These are phyloP conservation scores for Scortechinia acanthostroma DNA, from an alignment of 2,329 filamentous ascomycete genomes.

Conservation along the genomic window DNA sequence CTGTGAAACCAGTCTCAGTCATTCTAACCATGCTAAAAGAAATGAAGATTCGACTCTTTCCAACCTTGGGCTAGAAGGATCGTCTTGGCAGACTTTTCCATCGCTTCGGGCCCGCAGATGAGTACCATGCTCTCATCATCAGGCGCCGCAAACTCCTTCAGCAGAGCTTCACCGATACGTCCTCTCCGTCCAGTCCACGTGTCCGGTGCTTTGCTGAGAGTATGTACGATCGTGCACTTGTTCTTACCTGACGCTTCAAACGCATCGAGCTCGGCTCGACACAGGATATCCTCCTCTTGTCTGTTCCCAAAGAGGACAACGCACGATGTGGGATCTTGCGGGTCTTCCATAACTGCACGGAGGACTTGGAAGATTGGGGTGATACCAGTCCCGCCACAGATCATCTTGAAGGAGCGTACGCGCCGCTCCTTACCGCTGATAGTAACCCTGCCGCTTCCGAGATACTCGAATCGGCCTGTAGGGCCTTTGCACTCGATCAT, in stretches of 20 bases:
- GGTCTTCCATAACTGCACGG: conserved; percentile 63
- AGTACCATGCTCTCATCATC: conserved; percentile 55
- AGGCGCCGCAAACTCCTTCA: conserved; percentile 48
- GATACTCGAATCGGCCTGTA: conserved; percentile 77
- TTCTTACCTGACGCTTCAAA: conserved; percentile 43
- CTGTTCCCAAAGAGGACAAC: conserved; percentile 75
- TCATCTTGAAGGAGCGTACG: conserved; percentile 72
- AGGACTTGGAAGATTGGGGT: conserved; percentile 87
- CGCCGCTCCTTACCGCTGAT: conserved; percentile 46
- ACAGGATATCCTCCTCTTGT: conserved; percentile 74
- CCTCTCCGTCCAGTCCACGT: conserved; percentile 66
- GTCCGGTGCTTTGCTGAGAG: conserved; percentile 54
- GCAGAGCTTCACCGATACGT: conserved; percentile 53
- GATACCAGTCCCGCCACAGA: conserved; percentile 81
- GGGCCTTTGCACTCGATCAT: conserved; percentile 81
- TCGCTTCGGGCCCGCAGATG: conserved; percentile 69
- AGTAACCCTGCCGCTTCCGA: conserved; percentile 55
- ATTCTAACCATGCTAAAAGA: conserved; percentile 63
- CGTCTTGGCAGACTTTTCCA: conserved; percentile 62
- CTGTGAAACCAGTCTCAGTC: background rate
- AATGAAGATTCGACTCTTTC: conserved; percentile 65
- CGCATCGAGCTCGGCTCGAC: conserved; percentile 62
- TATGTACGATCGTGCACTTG: conserved; percentile 60
- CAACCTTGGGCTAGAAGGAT: conserved; percentile 59
- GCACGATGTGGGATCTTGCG: conserved; percentile 57